These are phyloP conservation scores for Sporothrix phasma DNA, from an alignment of 2,329 filamentous ascomycete species.

Conservation along the genomic window DNA sequence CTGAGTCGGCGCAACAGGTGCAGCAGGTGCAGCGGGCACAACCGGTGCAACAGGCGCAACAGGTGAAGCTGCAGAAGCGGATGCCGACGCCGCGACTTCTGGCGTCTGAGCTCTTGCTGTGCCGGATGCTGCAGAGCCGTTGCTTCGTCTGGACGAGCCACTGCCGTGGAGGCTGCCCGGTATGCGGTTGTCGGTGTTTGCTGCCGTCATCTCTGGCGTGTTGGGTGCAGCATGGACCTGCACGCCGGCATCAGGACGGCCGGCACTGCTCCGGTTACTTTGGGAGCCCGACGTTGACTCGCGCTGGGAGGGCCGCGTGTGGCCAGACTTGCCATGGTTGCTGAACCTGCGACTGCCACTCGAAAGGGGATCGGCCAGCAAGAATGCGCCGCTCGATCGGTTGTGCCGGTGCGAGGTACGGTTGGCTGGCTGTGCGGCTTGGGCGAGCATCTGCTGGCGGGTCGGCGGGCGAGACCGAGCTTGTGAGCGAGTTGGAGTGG, in stretches of 20 bases:
- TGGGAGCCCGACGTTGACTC: background rate
- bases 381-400: constrained; percentile 40
- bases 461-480: background rate
- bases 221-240: background rate
- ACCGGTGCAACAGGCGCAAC: constrained; percentile 8
- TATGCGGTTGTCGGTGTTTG: background rate
- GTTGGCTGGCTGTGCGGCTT: background rate
- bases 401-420: constrained; percentile 19
- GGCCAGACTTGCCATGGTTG: background rate
- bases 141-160: constrained; percentile 11
- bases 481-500: background rate
- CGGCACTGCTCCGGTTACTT: background rate
- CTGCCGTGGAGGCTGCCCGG: background rate
- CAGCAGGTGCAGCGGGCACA: background rate
- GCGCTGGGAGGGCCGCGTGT: background rate
- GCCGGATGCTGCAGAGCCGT: constrained; percentile 15
- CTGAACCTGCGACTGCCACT: constrained; percentile 17
- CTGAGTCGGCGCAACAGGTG: background rate
- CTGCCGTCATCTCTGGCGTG: background rate
- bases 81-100: constrained; percentile 8
- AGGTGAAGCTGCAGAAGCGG: background rate
- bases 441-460: background rate
- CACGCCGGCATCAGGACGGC: background rate
- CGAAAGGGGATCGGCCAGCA: constrained; percentile 36
- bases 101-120: constrained; percentile 17